These are phyloP conservation scores for Chaetomium fimeti DNA, from an alignment of 495 filamentous ascomycete species.

Conservation along the genomic window DNA sequence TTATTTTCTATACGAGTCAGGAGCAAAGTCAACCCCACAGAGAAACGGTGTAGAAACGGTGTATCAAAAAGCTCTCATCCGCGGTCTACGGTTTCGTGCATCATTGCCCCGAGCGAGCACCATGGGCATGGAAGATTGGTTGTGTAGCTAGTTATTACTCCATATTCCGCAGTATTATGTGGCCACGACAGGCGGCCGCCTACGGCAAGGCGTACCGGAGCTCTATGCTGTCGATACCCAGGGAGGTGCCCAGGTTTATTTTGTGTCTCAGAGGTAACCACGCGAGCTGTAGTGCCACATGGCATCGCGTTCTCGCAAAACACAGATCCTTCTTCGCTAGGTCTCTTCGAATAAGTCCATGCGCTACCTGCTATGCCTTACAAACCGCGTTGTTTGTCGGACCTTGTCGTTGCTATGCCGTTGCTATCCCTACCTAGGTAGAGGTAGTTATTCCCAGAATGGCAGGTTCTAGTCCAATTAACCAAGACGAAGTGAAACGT, in stretches of 20 bases:
- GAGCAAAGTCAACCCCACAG: no score
- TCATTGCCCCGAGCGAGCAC: not conserved
- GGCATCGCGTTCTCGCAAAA: not conserved
- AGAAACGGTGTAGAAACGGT: no score
- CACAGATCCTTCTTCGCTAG: not conserved
- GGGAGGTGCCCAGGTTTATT: not conserved
- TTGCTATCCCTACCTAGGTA: not conserved
- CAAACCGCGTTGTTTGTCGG: not conserved
- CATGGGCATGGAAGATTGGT: not conserved
- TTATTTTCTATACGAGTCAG: no score
- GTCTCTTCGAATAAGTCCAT: not conserved
- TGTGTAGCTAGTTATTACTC: not conserved
- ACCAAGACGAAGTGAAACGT: no score
- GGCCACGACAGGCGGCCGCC: not conserved
- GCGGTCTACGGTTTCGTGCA: no score
- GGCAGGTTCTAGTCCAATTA: not conserved
- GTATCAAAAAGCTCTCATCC: no score
- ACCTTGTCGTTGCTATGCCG: not conserved
- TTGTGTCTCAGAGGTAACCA: conserved; percentile 5
- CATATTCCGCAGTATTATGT: not conserved
- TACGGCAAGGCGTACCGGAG: not conserved
- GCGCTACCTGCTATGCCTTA: not conserved
- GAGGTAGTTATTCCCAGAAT: not conserved
- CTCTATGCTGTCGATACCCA: not conserved
- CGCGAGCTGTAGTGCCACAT: not conserved